Conservation (phyloP, 2,329 filamentous ascomycete species). For the Ploettnerulaceae sp. region DNA sequence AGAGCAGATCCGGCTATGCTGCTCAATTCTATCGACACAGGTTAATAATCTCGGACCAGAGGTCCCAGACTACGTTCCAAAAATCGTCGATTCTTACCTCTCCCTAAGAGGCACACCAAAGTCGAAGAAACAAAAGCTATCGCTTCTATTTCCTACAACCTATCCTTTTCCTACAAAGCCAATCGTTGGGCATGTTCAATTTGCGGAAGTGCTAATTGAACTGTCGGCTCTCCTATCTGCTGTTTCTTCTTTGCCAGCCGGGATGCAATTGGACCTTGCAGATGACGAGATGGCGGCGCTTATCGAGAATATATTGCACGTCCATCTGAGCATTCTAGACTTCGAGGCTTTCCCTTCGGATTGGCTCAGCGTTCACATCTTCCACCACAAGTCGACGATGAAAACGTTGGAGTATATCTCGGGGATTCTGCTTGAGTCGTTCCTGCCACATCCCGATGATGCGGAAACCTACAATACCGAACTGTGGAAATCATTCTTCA, state of each 20-base stretch:
- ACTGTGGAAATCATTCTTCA: conserved; percentile 91
- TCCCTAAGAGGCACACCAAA: conserved; percentile 58
- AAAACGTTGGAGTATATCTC: conserved; percentile 78
- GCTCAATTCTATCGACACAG: conserved; percentile 85
- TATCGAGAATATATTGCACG: conserved; percentile 72
- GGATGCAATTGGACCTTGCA: conserved; percentile 70
- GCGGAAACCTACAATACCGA: conserved; percentile 80
- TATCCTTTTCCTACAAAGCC: conserved; percentile 82
- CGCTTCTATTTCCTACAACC: conserved; percentile 80
- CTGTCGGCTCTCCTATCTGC: conserved; percentile 83
- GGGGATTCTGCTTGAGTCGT: conserved; percentile 72
- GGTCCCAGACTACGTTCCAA: conserved; percentile 84
- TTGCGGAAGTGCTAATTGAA: conserved; percentile 86
- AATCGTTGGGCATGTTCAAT: conserved; percentile 53
- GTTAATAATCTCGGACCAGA: conserved; percentile 72
- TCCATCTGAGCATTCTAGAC: conserved; percentile 82
- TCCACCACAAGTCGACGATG: conserved; percentile 87
- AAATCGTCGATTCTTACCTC: conserved; percentile 84
- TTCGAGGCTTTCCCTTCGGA: conserved; percentile 83
- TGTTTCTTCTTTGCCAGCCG: conserved; percentile 67
- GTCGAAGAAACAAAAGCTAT: conserved; percentile 61
- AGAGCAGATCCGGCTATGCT: conserved; percentile 89
- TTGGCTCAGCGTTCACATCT: conserved; percentile 92
- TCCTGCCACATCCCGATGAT: conserved; percentile 84
- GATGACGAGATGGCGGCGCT: conserved; percentile 71